Percentiles rank a stretch among this genome's conserved stretches.
Evolutionary conservation across 768 basidiomycete genomes (phyloP).

Genomic region (Auricularia auricula-judae): DNA sequence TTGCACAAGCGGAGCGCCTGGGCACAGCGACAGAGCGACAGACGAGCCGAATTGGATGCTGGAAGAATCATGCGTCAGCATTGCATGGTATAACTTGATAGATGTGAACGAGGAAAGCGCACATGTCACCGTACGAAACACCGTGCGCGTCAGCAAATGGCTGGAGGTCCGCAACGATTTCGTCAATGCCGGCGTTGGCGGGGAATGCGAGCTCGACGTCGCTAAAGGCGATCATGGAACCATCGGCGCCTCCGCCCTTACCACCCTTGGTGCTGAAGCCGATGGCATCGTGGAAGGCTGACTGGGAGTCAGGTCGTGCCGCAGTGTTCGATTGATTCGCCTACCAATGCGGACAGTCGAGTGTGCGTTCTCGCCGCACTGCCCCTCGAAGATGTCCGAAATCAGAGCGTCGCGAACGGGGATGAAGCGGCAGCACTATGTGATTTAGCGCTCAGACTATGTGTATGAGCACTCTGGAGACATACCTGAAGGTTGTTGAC

Average conservation of each 20-base stretch:
- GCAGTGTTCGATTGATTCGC: not conserved
- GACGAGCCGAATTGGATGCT: constrained; percentile 17
- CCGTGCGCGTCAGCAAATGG: constrained; percentile 13
- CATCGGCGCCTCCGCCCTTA: constrained; percentile 17
- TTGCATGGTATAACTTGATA: not conserved
- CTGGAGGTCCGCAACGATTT: constrained; percentile 12
- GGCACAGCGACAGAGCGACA: constrained; percentile 14
- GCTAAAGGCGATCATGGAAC: constrained; percentile 16
- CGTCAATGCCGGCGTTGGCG: constrained; percentile 17
- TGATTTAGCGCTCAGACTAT: too few relatives aligned
- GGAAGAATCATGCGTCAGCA: not conserved
- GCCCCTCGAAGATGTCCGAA: not conserved
- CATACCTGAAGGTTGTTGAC: not conserved
- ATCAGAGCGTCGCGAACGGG: not conserved
- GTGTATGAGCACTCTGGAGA: too few relatives aligned
- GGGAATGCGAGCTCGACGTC: constrained; percentile 14
- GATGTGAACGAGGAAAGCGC: constrained; percentile 7
- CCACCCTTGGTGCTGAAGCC: not conserved
- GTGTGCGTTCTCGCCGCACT: not conserved
- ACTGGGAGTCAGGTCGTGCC: constrained; percentile 1
- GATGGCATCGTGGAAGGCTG: constrained; percentile 8
- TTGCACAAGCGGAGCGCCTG: constrained; percentile 15
- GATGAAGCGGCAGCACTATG: not conserved
- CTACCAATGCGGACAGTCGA: not conserved
- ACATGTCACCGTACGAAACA: constrained; percentile 21